phyloP scores from a whole-genome alignment of 192 early-diverging fungal genomes.

The Neocallimastix lanati region DNA sequence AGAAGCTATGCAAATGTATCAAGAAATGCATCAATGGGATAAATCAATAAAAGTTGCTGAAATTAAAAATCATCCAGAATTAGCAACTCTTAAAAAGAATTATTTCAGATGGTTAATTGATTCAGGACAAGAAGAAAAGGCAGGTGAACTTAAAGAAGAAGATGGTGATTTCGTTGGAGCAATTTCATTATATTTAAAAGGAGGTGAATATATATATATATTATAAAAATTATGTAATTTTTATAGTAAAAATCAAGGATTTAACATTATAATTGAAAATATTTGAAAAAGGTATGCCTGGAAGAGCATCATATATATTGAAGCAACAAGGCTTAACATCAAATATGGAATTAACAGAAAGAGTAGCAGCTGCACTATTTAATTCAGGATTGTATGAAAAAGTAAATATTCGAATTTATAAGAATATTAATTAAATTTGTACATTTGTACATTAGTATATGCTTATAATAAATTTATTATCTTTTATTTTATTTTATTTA shows the following conservation, averaged over 20 bases:
- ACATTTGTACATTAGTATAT: too few relatives aligned
- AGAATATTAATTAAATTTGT: too few relatives aligned
- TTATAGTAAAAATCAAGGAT: too few relatives aligned
- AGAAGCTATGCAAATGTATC: conserved; percentile 49
- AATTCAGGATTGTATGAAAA: conserved; percentile 35
- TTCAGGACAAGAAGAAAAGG: conserved; percentile 41
- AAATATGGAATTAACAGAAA: conserved; percentile 33
- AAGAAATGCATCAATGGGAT: conserved; percentile 50
- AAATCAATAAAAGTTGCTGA: conserved; percentile 47
- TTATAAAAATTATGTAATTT: too few relatives aligned
- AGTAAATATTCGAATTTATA: too few relatives aligned
- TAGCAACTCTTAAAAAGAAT: conserved; percentile 33
- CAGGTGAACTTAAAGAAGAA: conserved; percentile 38
- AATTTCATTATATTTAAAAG: conserved; percentile 35
- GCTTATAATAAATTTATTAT: too few relatives aligned
- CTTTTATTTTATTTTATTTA: too few relatives aligned
- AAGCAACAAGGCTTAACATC: conserved; percentile 9
- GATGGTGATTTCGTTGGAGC: conserved; percentile 28
- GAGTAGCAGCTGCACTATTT: conserved; percentile 27
- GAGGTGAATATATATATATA: conserved; percentile 1
- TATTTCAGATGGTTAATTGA: conserved; percentile 46
- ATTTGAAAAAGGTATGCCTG: conserved; percentile 38
- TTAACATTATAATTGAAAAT: too few relatives aligned
- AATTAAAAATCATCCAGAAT: conserved; percentile 36
- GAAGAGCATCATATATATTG: conserved; percentile 24